Percentiles rank a stretch among this genome's conserved stretches.
Evolutionary conservation across 1,284 basidiomycete species (phyloP).

Genomic region (Austroboletus novae-zelandiae): DNA sequence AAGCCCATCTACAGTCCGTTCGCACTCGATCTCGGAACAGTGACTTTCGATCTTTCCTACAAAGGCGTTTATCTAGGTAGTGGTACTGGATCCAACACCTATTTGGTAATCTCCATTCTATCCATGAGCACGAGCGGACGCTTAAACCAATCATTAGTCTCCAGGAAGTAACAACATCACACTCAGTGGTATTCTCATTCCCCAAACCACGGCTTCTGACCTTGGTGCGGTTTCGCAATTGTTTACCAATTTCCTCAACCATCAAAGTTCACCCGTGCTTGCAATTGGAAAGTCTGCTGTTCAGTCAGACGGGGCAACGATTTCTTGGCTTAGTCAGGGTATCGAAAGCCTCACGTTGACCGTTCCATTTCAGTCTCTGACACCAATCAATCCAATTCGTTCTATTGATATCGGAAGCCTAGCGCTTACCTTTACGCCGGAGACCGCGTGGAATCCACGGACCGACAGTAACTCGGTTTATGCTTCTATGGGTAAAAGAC

Average conservation of each 20-base stretch:
- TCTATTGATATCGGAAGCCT: constrained; percentile 65
- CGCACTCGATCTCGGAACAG: constrained; percentile 65
- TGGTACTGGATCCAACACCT: constrained; percentile 50
- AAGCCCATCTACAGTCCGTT: constrained; percentile 54
- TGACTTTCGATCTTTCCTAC: constrained; percentile 66
- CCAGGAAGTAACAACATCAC: constrained; percentile 62
- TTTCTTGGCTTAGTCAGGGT: constrained; percentile 70
- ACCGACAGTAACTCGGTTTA: constrained; percentile 58
- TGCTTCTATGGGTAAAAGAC: constrained; percentile 51
- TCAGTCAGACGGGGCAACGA: constrained; percentile 52
- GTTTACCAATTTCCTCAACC: constrained; percentile 76
- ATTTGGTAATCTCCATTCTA: constrained; percentile 40
- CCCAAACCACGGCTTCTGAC: constrained; percentile 48
- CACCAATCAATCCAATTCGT: constrained; percentile 65
- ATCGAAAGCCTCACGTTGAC: constrained; percentile 54
- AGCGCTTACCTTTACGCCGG: constrained; percentile 54
- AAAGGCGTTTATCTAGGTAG: constrained; percentile 58
- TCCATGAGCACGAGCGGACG: not conserved
- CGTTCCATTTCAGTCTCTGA: constrained; percentile 60
- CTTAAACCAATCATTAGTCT: constrained; percentile 32
- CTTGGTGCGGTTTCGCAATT: constrained; percentile 58
- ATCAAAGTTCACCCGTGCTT: constrained; percentile 55
- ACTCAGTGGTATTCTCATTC: constrained; percentile 58
- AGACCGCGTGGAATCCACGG: constrained; percentile 59
- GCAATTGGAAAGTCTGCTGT: constrained; percentile 59